Conservation (phyloP, 768 basidiomycete species). For the Tricholoma flavovirens region DNA sequence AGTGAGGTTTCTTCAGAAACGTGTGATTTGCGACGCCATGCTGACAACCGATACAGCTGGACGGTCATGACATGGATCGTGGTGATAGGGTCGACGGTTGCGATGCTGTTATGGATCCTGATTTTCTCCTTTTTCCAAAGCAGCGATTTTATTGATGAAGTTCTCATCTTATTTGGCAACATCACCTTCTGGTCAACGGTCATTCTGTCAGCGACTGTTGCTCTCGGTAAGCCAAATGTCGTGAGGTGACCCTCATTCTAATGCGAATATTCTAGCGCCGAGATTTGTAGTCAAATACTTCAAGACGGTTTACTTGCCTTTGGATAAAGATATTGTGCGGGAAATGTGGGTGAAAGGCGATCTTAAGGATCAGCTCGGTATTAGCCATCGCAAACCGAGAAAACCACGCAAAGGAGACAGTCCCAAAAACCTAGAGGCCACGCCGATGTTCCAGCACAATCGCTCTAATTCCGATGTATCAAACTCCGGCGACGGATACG, state of each 20-base stretch:
- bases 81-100: slow-evolving; percentile 71
- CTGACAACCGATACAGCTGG: slow-evolving; percentile 48
- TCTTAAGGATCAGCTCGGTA: slow-evolving; percentile 75
- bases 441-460: slow-evolving; percentile 68
- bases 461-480: slow-evolving; percentile 63
- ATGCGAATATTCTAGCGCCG: slow-evolving; percentile 46
- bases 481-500: slow-evolving; percentile 36
- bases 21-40: slow-evolving; percentile 1
- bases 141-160: slow-evolving; percentile 68
- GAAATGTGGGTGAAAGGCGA: slow-evolving; percentile 88
- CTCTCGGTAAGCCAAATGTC: slow-evolving; percentile 52
- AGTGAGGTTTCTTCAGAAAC: slow-evolving; percentile 49
- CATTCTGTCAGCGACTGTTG: slow-evolving; percentile 59
- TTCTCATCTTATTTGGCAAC: slow-evolving; percentile 66
- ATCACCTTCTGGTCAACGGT: slow-evolving; percentile 83
- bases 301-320: slow-evolving; percentile 63
- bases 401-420: slow-evolving; percentile 27
- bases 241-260: neutral
- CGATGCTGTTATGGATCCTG: slow-evolving; percentile 84
- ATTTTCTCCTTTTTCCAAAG: slow-evolving; percentile 80
- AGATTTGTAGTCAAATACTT: slow-evolving; percentile 76
- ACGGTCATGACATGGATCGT: slow-evolving; percentile 81
- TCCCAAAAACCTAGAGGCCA: slow-evolving; percentile 45
- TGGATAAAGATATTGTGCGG: slow-evolving; percentile 86
- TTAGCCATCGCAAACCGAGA: slow-evolving; percentile 55